Base-by-base conservation (phyloP, 164 flowering plant genomes). In the Aristolochia contorta region DNA sequence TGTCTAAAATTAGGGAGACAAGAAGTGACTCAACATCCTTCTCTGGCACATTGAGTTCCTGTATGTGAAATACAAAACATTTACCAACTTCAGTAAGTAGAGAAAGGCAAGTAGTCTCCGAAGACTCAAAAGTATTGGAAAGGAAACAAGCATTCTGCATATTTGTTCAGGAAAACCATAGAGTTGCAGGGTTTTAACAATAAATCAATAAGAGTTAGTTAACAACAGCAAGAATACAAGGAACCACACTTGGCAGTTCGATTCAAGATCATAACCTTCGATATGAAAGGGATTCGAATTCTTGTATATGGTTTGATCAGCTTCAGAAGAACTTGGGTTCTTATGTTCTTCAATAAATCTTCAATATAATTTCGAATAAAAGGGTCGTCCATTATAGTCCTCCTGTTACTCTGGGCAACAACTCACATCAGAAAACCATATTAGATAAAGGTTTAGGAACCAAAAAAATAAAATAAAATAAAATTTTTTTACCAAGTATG, bases 41-140 rank as follows among this genome's bases (percentile, higher is more conserved):
- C 71, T 90, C 99, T 13, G 99, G 95, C 75, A 93, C 99, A 67
- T 93, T 93, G 50, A 93, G 95, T 73, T 90, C 99, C 97, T 90
- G 78, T 15, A 74, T 23, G 14, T 16, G 18, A 62, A 62, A 59
- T 32, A 37, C 3, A 37, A 8, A 12, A 18, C 53, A 16, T 32
- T 27, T 48, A 37, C 43, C 43, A 37, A 37, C 43, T 37, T 4
- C 43, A 37, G 43, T 37, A 10, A 6, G 43, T 37, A 37, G 43
- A 37, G 43, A 37, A 37, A 6, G 12, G 43, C 43, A 37, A 6
- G 43, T 37, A 0, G 7, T 37, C 43, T 37, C 43, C 43, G 7
- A 4, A 10, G 43, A 37, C 12, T 27, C 5, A 37, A 37, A 37
- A 37, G 43, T 37, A 37, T 6, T 37, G 43, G 43, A 37, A 37